Evolutionary conservation across 306 rosid genomes (phyloP).

Genomic region (Medicago truncatula): MtrunA17r5.0-ANR NC_053045.1:50539501-50540000

Average conservation of each 20-base stretch:
- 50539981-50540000: background rate
- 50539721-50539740: conserved; percentile 52
- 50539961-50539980: background rate
- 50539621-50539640: conserved; percentile 80
- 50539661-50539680: conserved; percentile 66
- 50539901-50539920: background rate
- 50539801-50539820: conserved; percentile 69
- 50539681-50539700: conserved; percentile 52
- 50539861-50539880: conserved; percentile 84
- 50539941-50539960: background rate
- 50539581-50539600: background rate
- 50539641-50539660: conserved; percentile 60
- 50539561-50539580: too few relatives aligned
- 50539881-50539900: conserved; percentile 35
- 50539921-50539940: conserved; percentile 37
- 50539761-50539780: conserved; percentile 88
- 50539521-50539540: conserved; percentile 46
- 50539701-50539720: conserved; percentile 47
- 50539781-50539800: conserved; percentile 82
- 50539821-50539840: conserved; percentile 84
- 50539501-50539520: conserved; percentile 86
- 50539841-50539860: conserved; percentile 64
- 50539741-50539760: conserved; percentile 86
- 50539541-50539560: background rate
- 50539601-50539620: background rate